These are phyloP conservation scores for Panaeolus papilionaceus DNA, from an alignment of 768 basidiomycete species.

Conservation along the genomic window DNA sequence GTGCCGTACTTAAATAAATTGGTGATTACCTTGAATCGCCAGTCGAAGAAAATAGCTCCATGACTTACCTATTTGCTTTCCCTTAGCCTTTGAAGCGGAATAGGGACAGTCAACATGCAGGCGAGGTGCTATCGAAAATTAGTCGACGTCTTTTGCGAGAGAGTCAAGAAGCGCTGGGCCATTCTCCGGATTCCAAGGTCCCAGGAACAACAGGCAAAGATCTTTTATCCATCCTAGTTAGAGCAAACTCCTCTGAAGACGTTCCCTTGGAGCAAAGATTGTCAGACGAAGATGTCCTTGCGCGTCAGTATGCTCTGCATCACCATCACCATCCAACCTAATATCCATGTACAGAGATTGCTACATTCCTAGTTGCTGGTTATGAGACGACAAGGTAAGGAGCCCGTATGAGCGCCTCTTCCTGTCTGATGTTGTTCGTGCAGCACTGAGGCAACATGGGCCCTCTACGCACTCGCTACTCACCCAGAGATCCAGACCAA, in stretches of 20 bases:
- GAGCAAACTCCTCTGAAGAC: conserved; percentile 69
- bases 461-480: conserved; percentile 58
- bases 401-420: neutral
- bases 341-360: conserved; percentile 49
- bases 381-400: conserved; percentile 59
- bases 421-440: neutral
- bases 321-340: neutral
- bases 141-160: conserved; percentile 54
- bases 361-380: conserved; percentile 64
- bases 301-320: conserved; percentile 42
- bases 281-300: conserved; percentile 65
- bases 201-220: conserved; percentile 47
- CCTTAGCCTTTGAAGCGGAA: conserved; percentile 39
- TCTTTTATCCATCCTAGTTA: conserved; percentile 62
- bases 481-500: conserved; percentile 54
- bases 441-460: conserved; percentile 60
- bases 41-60: neutral
- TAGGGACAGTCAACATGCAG: conserved; percentile 34
- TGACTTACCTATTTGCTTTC: neutral
- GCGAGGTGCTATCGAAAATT: conserved; percentile 51
- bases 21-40: conserved; percentile 32
- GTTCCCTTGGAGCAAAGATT: conserved; percentile 57
- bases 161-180: conserved; percentile 49
- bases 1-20: conserved; percentile 38
- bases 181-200: conserved; percentile 35